Conservation (phyloP, 331 rosid genomes). For the Erythrophleum ivorense region DNA sequence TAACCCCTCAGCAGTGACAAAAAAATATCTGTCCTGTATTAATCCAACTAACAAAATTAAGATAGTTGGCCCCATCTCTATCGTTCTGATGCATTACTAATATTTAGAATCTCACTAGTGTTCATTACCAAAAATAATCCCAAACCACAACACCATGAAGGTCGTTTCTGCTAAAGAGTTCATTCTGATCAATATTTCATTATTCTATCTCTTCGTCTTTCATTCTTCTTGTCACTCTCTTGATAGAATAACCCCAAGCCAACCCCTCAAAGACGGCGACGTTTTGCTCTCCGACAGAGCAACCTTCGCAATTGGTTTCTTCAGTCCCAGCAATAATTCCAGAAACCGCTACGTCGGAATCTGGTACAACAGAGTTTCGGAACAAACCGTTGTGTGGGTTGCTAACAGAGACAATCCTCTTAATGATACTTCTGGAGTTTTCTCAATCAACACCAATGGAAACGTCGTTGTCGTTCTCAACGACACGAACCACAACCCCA, state of each 20-base stretch:
- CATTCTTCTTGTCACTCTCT: constrained; percentile 1
- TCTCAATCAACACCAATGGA: constrained; percentile 40
- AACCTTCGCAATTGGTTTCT: constrained; percentile 54
- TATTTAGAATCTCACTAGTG: not conserved
- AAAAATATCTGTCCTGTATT: not conserved
- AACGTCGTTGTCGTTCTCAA: constrained; percentile 42
- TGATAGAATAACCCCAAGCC: constrained; percentile 29
- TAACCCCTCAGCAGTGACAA: not conserved
- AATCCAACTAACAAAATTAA: not conserved
- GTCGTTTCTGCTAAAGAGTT: not conserved
- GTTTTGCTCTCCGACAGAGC: constrained; percentile 42
- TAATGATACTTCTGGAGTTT: constrained; percentile 30
- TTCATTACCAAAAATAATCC: not conserved
- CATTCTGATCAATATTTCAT: not conserved
- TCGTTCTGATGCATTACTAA: not conserved
- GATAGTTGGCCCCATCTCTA: not conserved
- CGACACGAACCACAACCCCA: not conserved
- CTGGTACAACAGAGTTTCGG: constrained; percentile 49
- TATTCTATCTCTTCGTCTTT: constrained; percentile 2
- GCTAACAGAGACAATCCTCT: constrained; percentile 55
- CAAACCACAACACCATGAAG: not conserved
- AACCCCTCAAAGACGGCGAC: constrained; percentile 46
- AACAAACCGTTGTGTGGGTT: constrained; percentile 53
- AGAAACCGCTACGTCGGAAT: constrained; percentile 44
- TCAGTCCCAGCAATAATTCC: constrained; percentile 37